Evolutionary conservation across 208 protist genomes (phyloP).

Genomic region (Trypanosoma theileri): DNA sequence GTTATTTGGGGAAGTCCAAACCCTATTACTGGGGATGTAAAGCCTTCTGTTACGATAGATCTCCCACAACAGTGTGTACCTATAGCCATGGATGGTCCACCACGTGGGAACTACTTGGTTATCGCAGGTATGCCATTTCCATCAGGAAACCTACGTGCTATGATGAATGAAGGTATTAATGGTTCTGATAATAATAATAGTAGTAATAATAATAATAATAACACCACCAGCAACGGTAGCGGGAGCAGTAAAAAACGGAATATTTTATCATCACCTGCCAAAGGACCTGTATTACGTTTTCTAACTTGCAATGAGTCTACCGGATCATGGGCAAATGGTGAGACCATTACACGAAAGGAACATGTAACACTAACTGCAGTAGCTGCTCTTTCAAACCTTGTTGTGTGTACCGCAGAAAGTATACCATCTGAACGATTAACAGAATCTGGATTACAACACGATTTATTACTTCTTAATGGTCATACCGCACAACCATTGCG

Average conservation of each 20-base stretch:
- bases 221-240: neutral
- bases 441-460: conserved; percentile 35
- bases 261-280: neutral
- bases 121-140: conserved; percentile 57
- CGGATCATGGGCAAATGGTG: conserved; percentile 55
- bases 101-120: conserved; percentile 59
- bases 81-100: conserved; percentile 50
- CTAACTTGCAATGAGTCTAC: conserved; percentile 61
- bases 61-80: conserved; percentile 58
- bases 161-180: conserved; percentile 23
- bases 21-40: conserved; percentile 26
- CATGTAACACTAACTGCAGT: conserved; percentile 57
- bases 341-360: conserved; percentile 52
- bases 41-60: conserved; percentile 23
- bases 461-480: conserved; percentile 45
- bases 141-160: conserved; percentile 25
- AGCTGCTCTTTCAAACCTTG: conserved; percentile 56
- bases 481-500: conserved; percentile 41
- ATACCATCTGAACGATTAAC: conserved; percentile 6
- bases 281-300: conserved; percentile 41
- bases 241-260: conserved; percentile 8
- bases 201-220: conserved; percentile 9
- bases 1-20: conserved; percentile 64
- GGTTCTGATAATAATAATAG: neutral
- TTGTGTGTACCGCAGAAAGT: conserved; percentile 64